Base-by-base conservation (phyloP, 345 rosid species). In the Linum lewisii region DNA sequence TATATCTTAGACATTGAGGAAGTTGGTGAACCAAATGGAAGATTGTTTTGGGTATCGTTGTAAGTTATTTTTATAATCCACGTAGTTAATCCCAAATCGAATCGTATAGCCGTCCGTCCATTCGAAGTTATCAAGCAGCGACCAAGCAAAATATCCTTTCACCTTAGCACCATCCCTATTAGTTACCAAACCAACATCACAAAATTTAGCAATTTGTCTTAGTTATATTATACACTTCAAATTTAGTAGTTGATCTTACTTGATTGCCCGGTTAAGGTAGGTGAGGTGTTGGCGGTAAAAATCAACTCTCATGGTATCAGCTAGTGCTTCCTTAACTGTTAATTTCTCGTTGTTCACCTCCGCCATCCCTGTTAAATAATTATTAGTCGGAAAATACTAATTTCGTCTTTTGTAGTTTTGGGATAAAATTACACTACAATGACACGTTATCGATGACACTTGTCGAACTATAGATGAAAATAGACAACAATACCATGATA, bases 91-190 rank as follows among this genome's bases (percentile, higher is more conserved):
- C 49, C 78, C 84, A 19, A 73, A 78, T 49, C 82, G 65, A 1
- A 66, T 59, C 0, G 58, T 63, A 5, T 70, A 80, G 15, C 80
- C 77, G 32, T 10, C 8, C 21, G 21, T 50, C 80, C 80, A 78
- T 50, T 77, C 82, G 8, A 77, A 75, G 62, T 75, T 68, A 34
- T 79, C 83, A 50, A 77, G 54, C 63, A 83, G 71, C 7, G 88
- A 73, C 88, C 85, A 80, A 22, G 76, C 74, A 45, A 66, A 78
- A 60, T 77, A 75, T 19, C 82, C 75, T 4, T 77, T 70, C 13
- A 24, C 45, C 45, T 38, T 38, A 5, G 45, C 45, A 38, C 2
- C 45, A 5, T 38, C 45, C 45, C 45, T 38, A 13, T 38, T 8
- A 38, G 15, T 15, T 8, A 10, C 2, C 6, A 2, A 2, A 26